These are phyloP conservation scores for Taphrina flavorubra DNA, from an alignment of 1,139 yeast species.

Conservation along the genomic window DNA sequence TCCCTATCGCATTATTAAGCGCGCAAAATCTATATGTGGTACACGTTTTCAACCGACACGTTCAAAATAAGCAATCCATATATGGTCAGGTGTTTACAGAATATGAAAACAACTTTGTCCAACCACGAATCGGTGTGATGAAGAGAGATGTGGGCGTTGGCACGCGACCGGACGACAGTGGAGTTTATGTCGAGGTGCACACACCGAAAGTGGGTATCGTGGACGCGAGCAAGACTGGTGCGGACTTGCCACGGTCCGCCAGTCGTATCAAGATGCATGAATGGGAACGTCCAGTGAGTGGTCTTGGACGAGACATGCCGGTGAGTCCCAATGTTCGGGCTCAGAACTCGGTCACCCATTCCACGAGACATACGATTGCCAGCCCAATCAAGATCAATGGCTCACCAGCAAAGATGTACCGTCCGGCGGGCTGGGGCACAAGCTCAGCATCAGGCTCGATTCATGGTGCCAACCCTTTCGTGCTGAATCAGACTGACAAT, in stretches of 20 bases:
- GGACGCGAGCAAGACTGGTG: not conserved
- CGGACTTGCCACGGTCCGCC: conserved; percentile 20
- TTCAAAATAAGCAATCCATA: conserved; percentile 66
- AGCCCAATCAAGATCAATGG: conserved; percentile 31
- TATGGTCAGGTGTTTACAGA: conserved; percentile 69
- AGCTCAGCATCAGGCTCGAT: conserved; percentile 1
- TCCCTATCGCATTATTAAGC: conserved; percentile 56
- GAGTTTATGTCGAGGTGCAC: conserved; percentile 40
- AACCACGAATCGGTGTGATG: conserved; percentile 62
- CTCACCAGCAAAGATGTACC: conserved; percentile 24
- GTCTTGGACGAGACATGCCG: not conserved
- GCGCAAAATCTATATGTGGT: conserved; percentile 50
- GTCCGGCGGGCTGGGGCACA: conserved; percentile 24
- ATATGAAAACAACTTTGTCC: conserved; percentile 68
- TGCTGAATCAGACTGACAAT: not conserved
- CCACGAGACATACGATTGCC: conserved; percentile 10
- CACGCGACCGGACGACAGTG: conserved; percentile 47
- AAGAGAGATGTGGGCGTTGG: conserved; percentile 67
- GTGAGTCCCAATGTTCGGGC: conserved; percentile 28
- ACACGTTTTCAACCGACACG: conserved; percentile 57
- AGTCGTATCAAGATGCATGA: conserved; percentile 37
- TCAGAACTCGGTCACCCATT: not conserved
- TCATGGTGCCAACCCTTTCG: not conserved
- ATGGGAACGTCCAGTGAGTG: conserved; percentile 31
- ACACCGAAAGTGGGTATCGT: conserved; percentile 37